Evolutionary conservation across 2,329 filamentous ascomycete species (phyloP).

Genomic region (Trichoderma oligosporum): DNA sequence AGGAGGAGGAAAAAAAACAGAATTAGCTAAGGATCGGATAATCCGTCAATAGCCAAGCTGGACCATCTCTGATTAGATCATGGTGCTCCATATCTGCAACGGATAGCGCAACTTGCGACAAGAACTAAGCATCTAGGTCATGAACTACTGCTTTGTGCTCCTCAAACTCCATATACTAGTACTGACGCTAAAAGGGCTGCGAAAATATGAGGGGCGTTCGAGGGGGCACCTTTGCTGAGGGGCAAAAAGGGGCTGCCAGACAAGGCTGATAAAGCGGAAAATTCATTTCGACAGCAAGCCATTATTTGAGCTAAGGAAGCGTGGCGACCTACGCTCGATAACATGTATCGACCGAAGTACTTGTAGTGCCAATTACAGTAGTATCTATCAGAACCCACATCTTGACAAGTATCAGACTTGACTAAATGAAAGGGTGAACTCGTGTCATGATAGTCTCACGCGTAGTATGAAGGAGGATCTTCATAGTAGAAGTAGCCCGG

Average conservation of each 20-base stretch:
- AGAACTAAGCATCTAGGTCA: not conserved
- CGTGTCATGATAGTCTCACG: not conserved
- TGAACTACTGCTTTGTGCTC: not conserved
- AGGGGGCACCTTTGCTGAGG: constrained; percentile 8
- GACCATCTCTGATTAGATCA: not conserved
- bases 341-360: not conserved
- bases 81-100: not conserved
- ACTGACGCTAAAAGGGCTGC: not conserved
- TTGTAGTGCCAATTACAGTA: not conserved
- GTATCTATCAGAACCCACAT: not conserved
- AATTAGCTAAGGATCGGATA: constrained; percentile 10
- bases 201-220: not conserved
- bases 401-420: not conserved
- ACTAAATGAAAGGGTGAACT: constrained; percentile 1
- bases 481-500: not conserved
- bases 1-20: constrained; percentile 1
- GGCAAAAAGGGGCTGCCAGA: constrained; percentile 11
- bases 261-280: constrained; percentile 15
- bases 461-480: too few species aligned
- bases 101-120: not conserved
- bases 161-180: not conserved
- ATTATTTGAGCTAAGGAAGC: not conserved
- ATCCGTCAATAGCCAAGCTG: not conserved
- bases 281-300: constrained; percentile 5
- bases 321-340: not conserved